These are phyloP conservation scores for Vaccinium vitisidaea DNA, from an alignment of 148 eudicot genomes.

Conservation along the genomic window DNA sequence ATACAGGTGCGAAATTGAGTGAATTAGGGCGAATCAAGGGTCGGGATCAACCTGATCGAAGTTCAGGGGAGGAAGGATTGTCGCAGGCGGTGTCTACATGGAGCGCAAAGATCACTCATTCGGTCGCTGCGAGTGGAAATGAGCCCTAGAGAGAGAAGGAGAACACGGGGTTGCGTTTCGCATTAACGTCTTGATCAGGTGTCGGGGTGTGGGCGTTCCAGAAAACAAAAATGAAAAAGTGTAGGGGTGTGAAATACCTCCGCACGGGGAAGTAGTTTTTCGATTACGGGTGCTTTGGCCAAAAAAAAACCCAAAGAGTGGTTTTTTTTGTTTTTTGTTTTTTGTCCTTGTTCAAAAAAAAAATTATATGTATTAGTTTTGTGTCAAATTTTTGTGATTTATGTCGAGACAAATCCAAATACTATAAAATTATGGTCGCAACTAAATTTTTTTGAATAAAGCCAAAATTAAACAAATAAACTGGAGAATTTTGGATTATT, in stretches of 20 bases:
- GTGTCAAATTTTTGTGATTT: too few species aligned
- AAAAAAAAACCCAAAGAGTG: too few species aligned
- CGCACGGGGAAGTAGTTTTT: too few species aligned
- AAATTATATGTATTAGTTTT: too few species aligned
- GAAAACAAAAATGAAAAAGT: not conserved
- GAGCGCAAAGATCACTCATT: not conserved
- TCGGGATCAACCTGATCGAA: slow-evolving; percentile 13
- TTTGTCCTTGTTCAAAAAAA: too few species aligned
- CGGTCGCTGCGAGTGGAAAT: not conserved
- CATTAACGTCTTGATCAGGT: not conserved
- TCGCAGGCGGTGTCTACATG: slow-evolving; percentile 7
- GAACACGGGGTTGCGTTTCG: not conserved
- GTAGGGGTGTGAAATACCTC: not conserved
- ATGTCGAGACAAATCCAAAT: too few species aligned
- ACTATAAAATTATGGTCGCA: too few species aligned
- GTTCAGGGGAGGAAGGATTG: not conserved
- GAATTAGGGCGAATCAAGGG: not conserved
- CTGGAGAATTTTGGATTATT: too few species aligned
- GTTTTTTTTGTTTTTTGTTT: too few species aligned
- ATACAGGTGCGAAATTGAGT: not conserved
- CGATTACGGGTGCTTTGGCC: too few species aligned
- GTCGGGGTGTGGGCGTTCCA: not conserved
- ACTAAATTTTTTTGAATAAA: too few species aligned
- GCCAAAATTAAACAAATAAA: too few species aligned
- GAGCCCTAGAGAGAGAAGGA: slow-evolving; percentile 8